Conservation (phyloP, 768 basidiomycete species). For the Leccinum boreale region DNA sequence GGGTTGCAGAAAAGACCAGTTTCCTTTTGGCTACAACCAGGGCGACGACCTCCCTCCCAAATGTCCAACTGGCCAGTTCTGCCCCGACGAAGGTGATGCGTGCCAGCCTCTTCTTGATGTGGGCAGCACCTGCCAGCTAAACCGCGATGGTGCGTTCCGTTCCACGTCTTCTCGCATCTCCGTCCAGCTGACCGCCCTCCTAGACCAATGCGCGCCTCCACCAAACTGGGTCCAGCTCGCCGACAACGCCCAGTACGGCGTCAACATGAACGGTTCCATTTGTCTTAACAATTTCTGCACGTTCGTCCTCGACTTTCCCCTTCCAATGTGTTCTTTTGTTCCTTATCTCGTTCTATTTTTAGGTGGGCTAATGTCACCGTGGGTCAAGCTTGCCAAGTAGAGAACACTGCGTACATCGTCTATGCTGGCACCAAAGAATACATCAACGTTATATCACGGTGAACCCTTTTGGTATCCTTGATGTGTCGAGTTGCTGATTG, state of each 20-base stretch:
- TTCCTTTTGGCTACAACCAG: slow-evolving; percentile 63
- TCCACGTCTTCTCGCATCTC: background rate
- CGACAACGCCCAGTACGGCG: slow-evolving; percentile 67
- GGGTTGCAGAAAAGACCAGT: slow-evolving; percentile 74
- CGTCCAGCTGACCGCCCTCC: background rate
- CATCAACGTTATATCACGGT: slow-evolving; percentile 82
- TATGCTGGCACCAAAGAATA: slow-evolving; percentile 60
- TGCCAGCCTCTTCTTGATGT: slow-evolving; percentile 63
- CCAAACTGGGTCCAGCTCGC: slow-evolving; percentile 60
- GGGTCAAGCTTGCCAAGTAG: slow-evolving; percentile 60
- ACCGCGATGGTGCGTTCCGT: slow-evolving; percentile 67
- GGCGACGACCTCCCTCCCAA: slow-evolving; percentile 50
- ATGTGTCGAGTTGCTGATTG: background rate
- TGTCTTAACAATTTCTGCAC: slow-evolving; percentile 84
- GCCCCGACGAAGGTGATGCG: slow-evolving; percentile 76
- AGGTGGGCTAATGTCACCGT: slow-evolving; percentile 80
- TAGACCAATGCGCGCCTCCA: slow-evolving; percentile 77
- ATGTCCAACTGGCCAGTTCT: slow-evolving; percentile 65
- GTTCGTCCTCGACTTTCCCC: slow-evolving; percentile 40
- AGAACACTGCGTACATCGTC: slow-evolving; percentile 78
- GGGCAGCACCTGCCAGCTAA: slow-evolving; percentile 74
- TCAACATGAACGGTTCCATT: slow-evolving; percentile 78
- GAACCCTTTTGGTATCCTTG: background rate
- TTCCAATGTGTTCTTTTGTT: background rate
- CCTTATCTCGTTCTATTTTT: background rate